Evolutionary conservation across 2,329 filamentous ascomycete species (phyloP), one percentile per base, ranked within the genome.

Genomic region (Rhynchosporium graminicola): DNA sequence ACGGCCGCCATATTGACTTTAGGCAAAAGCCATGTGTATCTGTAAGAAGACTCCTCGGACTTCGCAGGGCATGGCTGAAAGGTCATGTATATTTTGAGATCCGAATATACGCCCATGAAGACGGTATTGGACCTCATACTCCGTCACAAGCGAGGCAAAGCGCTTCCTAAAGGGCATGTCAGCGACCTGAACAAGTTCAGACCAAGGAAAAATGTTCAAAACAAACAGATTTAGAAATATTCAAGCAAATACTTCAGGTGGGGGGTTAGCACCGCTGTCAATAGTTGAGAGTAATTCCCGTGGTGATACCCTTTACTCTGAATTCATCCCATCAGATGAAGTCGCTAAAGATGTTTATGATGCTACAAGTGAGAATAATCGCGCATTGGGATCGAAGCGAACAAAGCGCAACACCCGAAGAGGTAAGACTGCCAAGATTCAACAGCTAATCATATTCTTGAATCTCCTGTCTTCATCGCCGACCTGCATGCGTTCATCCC

Each of bases 121-220:
- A 40, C 10, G 33, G 40, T 36, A 54, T 28, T 10, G 36, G 36
- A 42, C 38, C n/a, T 15, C 33, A 40, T 42, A 36, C 51, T 54
- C 51, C 51, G 51, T 38, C 9, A 54, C 51, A 20, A 42, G 36
- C 29, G 51, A 54, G 51, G 51, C 4, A 54, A 54, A 54, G 51
- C 51, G 33, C 40, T 54, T 20, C 7, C 28, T 40, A 10, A 13
- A 54, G 8, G 51, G 36, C 51, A 10, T 28, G 36, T 54, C 51
- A 31, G 20, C 10, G 51, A 54, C 50, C 50, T 42, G n/a, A 54
- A 15, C 20, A 12, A 40, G 51, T 29, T 26, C 26, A 20, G 36
- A 42, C 36, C 20, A 20, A 20, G 20, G 36, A 54, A 20, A 20
- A 15, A 54, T 33, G 38, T 20, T n/a, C 28, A 33, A 6, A 42